A percentile compares a stretch with the other conserved stretches of the same genome.
Conservation (phyloP, 805 yeast species). For the Huiozyma naganishii region DNA sequence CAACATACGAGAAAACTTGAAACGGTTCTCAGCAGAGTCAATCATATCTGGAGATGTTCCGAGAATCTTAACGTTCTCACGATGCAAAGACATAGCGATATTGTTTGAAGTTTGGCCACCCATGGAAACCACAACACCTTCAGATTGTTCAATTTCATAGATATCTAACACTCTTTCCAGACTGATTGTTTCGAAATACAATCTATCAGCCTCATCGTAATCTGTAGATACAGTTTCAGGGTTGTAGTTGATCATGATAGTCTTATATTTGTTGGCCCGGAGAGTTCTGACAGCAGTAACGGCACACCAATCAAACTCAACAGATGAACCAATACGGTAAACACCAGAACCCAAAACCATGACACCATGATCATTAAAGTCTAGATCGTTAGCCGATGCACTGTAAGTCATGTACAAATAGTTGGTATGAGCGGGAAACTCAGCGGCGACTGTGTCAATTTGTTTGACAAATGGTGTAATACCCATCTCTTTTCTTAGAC, state of each 20-base stretch:
- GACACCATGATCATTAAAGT: constrained; percentile 85
- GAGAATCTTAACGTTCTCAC: constrained; percentile 88
- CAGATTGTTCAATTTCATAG: constrained; percentile 79
- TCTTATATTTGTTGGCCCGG: constrained; percentile 75
- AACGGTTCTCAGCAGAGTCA: constrained; percentile 95
- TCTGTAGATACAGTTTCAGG: constrained; percentile 99
- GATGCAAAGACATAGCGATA: constrained; percentile 83
- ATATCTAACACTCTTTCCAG: constrained; percentile 91
- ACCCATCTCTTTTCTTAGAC: constrained; percentile 77
- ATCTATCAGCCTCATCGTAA: constrained; percentile 94
- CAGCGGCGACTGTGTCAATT: constrained; percentile 98
- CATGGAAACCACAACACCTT: constrained; percentile 92
- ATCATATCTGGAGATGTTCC: constrained; percentile 99
- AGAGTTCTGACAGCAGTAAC: constrained; percentile 92
- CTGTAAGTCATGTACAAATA: constrained; percentile 91
- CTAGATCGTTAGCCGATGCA: constrained; percentile 77
- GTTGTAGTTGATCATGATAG: constrained; percentile 94
- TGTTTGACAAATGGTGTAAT: constrained; percentile 89
- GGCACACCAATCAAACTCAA: constrained; percentile 99
- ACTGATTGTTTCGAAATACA: constrained; percentile 91
- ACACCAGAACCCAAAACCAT: constrained; percentile 98
- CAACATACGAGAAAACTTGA: constrained; percentile 94
- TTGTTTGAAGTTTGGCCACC: constrained; percentile 99
- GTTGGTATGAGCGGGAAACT: constrained; percentile 94
- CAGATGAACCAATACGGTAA: constrained; percentile 96